Conservation (phyloP, 139 green algal genomes). For the Chlamydomonas eustigma region DNA sequence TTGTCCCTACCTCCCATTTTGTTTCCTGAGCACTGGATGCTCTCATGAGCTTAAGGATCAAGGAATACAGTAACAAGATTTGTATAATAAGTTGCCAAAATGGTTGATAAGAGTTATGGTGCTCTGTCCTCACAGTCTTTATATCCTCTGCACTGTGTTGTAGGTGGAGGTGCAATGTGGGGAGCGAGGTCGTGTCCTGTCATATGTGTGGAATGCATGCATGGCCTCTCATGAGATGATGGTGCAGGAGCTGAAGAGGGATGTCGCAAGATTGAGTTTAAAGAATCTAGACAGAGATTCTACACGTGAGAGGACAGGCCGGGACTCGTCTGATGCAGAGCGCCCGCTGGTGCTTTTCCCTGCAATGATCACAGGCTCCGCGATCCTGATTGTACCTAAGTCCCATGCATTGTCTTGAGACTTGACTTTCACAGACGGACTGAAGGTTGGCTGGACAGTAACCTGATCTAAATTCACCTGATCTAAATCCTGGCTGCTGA, state of each 20-base stretch:
- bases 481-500: background rate
- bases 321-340: conserved; percentile 13
- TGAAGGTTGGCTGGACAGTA: background rate
- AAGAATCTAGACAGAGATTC: conserved; percentile 54
- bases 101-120: no score
- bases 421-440: background rate
- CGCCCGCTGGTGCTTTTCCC: conserved; percentile 20
- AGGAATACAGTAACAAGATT: no score
- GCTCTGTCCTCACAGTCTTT: no score
- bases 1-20: no score
- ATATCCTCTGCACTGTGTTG: no score
- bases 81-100: no score
- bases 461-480: background rate
- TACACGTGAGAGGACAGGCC: conserved; percentile 43
- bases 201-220: conserved; percentile 54
- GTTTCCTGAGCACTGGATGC: no score
- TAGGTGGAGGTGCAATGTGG: conserved; percentile 56
- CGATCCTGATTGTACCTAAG: conserved; percentile 46
- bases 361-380: conserved; percentile 47
- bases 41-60: no score
- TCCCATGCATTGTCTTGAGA: conserved; percentile 41
- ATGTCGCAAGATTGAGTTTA: conserved; percentile 26
- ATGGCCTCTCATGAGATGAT: conserved; percentile 26
- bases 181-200: conserved; percentile 53
- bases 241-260: conserved; percentile 24